These are phyloP conservation scores for Brassica napus DNA, from an alignment of 345 rosid genomes.

Conservation along the genomic window Da-Ae NC_063444.1:15944001-15944500, in stretches of 20 bases:
- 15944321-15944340: not conserved
- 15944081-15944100: slow-evolving; percentile 5
- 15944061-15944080: not conserved
- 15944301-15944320: not conserved
- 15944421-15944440: not conserved
- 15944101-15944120: not conserved
- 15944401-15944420: slow-evolving; percentile 21
- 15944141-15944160: not conserved
- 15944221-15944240: not conserved
- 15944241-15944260: not conserved
- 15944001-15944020: too few species aligned
- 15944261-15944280: not conserved
- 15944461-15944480: not conserved
- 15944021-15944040: not conserved
- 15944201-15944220: not conserved
- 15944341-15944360: not conserved
- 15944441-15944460: slow-evolving; percentile 17
- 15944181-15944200: not conserved
- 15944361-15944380: not conserved
- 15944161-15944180: slow-evolving; percentile 10
- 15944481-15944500: not conserved
- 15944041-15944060: not conserved
- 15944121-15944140: not conserved
- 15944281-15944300: not conserved
- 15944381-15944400: not conserved